phyloP scores from a whole-genome alignment of 805 yeast species.

The Scheffersomyces ergatensis region DNA sequence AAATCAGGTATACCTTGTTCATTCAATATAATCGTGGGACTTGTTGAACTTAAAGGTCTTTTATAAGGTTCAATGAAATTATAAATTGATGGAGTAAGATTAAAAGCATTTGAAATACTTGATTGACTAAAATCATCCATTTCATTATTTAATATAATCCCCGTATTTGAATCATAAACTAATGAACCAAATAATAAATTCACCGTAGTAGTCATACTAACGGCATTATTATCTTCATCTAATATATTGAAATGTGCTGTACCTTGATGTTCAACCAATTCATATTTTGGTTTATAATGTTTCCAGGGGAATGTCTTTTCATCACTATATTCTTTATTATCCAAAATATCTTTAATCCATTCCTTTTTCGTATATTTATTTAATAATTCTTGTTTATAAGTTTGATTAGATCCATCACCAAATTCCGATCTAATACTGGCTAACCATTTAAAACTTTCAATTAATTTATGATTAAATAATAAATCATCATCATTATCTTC shows the following conservation, averaged over 20 bases:
- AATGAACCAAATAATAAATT: slow-evolving; percentile 80
- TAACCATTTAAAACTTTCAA: slow-evolving; percentile 94
- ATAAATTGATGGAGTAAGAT: slow-evolving; percentile 74
- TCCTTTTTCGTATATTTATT: slow-evolving; percentile 43
- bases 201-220: slow-evolving; percentile 84
- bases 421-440: slow-evolving; percentile 81
- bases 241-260: slow-evolving; percentile 84
- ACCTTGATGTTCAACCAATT: slow-evolving; percentile 79
- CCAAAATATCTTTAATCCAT: slow-evolving; percentile 56
- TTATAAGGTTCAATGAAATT: slow-evolving; percentile 74
- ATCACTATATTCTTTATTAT: slow-evolving; percentile 49
- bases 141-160: slow-evolving; percentile 79
- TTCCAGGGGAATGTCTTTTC: slow-evolving; percentile 61
- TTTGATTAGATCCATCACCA: slow-evolving; percentile 54
- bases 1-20: slow-evolving; percentile 51
- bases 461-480: slow-evolving; percentile 58
- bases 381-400: slow-evolving; percentile 34
- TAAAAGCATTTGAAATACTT: slow-evolving; percentile 68
- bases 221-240: slow-evolving; percentile 74
- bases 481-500: slow-evolving; percentile 13
- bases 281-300: slow-evolving; percentile 77
- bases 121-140: slow-evolving; percentile 94
- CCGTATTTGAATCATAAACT: slow-evolving; percentile 79
- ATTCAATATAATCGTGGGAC: slow-evolving; percentile 67
- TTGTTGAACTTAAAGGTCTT: slow-evolving; percentile 81